Base-by-base conservation (phyloP, 345 rosid species). In the Reutealis trisperma region DNA sequence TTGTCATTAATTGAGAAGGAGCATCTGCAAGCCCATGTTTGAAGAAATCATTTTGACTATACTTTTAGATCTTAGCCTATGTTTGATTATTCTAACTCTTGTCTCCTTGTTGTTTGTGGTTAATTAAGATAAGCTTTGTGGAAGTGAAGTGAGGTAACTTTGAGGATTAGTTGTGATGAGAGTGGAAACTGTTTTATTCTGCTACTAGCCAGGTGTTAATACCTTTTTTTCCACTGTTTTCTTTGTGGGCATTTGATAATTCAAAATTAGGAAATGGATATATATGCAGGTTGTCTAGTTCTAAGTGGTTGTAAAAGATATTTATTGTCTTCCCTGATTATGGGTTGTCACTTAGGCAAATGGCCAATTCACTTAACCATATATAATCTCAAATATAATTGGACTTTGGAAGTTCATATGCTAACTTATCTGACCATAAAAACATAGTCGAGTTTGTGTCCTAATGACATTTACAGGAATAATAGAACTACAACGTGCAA, bases 21-120 rank as follows among this genome's bases (percentile, higher is more conserved):
- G 73, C 72, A 71, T 67, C 69, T 55, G 1, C 5, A 21, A 12
- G 22, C 30, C 72, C 67, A 54, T 73, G 42, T 27, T 24, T 41
- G 13, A 30, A 60, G 3, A 18, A 14, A 78, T 15, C 21, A 77
- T 67, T 61, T 85, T 84, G 89, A 84, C 89, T 55, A 2, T 32
- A 76, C 49, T 75, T 83, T 83, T 69, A 72, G 60, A 83, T 54
- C 62, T 80, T 84, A 79, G 84, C 59, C 30, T 8, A 64, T 81
- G 80, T 70, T 87, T 49, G 41, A 58, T 37, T 77, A 78, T 85
- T 79, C 86, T 74, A 44, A 57, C 47, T 81, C 78, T 73, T 83
- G 89, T 84, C 86, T 67, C 75, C 79, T 84, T 77, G 84, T 84
- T 82, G 90, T 84, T 80, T 84, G 75, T 79, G 19, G 25, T 70